Conservation (phyloP, 208 protist species). For the Tetramitus jugosus region DNA sequence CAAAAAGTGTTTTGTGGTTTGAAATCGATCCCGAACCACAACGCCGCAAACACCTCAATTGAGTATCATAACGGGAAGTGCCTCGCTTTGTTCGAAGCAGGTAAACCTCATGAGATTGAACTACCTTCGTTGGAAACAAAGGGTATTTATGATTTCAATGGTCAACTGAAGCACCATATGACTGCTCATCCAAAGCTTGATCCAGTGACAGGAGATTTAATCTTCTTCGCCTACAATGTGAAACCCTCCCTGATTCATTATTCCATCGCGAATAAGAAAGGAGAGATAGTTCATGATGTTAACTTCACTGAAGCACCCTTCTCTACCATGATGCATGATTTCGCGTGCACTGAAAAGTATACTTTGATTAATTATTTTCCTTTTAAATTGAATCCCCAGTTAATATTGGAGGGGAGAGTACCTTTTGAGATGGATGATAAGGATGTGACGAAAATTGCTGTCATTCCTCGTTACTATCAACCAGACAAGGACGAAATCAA, state of each 20-base stretch:
- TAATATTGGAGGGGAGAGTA: not conserved
- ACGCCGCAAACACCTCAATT: not conserved
- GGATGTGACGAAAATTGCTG: not conserved
- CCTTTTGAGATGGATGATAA: not conserved
- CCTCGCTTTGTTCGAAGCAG: not conserved
- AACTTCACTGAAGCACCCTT: not conserved
- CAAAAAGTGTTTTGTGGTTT: not conserved
- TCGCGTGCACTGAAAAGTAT: constrained; percentile 30
- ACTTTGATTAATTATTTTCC: constrained; percentile 8
- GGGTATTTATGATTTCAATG: not conserved
- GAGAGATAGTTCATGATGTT: not conserved
- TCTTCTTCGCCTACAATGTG: not conserved
- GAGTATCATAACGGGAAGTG: not conserved
- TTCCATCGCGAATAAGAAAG: not conserved
- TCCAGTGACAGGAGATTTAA: constrained; percentile 14
- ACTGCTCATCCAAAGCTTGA: constrained; percentile 30
- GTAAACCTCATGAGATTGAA: not conserved
- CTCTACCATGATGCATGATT: constrained; percentile 28
- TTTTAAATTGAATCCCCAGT: not conserved
- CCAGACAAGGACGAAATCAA: not conserved
- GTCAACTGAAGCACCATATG: not conserved
- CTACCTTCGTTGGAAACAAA: not conserved
- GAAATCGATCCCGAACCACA: not conserved
- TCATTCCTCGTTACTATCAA: not conserved
- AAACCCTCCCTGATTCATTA: not conserved